Base-by-base conservation (phyloP, 306 rosid species). In the Lathyrus sativus region DNA sequence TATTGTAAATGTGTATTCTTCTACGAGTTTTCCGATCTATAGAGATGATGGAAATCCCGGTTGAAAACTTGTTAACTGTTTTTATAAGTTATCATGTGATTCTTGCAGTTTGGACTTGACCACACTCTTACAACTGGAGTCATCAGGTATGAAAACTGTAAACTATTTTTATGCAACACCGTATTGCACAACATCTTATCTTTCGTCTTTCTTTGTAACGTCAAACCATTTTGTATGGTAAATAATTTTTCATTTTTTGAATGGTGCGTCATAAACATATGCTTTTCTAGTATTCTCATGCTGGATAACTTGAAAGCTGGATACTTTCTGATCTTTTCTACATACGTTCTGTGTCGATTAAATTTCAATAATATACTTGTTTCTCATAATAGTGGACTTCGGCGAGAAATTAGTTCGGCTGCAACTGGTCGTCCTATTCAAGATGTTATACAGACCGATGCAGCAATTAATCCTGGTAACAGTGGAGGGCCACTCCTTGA, bases 391-490 rank as follows among this genome's bases (percentile, higher is more conserved):
- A 95, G 99, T 84, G 97, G 97, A 68, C 96, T 95, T 73, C 84
- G 99, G 63, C 83, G 99, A 84, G 99, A 95, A 83, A 95, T 95
- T 72, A 95, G 99, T 81, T 95, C 99, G 44, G 99, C 99, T 44
- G 99, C 99, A 50, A 95, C 97, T 18, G 99, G 99, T 26, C 91
- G 97, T 76, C 99, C 96, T 18, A 95, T 95, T 75, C 99, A 95
- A 83, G 99, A 95, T 73, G 99, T 95, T 56, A 95, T 95, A 70
- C 99, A 95, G 84, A 95, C 96, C n/a, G 99, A 90, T 85, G 99
- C 99, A 76, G 99, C 99, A 50, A 95, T 95, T 78, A 95, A 95
- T 77, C 99, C 99, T 2, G 99, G 99, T 22, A 95, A 95, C 70
- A 95, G 99, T 71, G 99, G 99, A 57, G 99, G 99, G 11, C 99